These are phyloP conservation scores for Phycomyces blakesleeanus DNA, from an alignment of 192 early-diverging fungal species.

Conservation along the genomic window DNA sequence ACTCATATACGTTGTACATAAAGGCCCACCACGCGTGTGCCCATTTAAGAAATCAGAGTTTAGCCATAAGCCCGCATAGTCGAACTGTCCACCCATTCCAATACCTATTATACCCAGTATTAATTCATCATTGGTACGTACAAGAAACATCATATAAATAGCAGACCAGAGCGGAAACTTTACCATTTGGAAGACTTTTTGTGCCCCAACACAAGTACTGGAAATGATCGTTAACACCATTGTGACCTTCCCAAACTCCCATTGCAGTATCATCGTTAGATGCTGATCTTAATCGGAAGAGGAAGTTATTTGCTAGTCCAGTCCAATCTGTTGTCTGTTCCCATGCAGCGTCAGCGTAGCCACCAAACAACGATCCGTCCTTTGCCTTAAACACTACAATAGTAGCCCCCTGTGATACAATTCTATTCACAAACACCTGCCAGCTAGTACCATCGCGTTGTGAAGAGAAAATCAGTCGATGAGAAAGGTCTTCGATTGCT, in stretches of 20 bases:
- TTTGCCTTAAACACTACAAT: constrained; percentile 47
- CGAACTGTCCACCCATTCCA: constrained; percentile 73
- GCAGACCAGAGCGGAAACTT: constrained; percentile 3
- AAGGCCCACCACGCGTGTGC: constrained; percentile 52
- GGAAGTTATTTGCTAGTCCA: constrained; percentile 55
- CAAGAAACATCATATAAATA: neutral
- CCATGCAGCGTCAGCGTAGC: constrained; percentile 58
- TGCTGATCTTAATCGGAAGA: constrained; percentile 43
- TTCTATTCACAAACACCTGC: constrained; percentile 42
- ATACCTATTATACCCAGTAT: constrained; percentile 36
- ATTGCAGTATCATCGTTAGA: constrained; percentile 9
- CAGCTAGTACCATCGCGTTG: constrained; percentile 44
- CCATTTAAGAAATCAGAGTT: constrained; percentile 57
- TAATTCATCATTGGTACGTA: neutral
- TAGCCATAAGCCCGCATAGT: constrained; percentile 71
- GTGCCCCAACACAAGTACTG: constrained; percentile 73
- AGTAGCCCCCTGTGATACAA: constrained; percentile 43
- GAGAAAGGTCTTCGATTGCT: constrained; percentile 4
- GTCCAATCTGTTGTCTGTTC: constrained; percentile 58
- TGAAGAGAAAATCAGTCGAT: constrained; percentile 45
- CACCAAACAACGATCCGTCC: constrained; percentile 62
- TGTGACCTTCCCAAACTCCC: constrained; percentile 30
- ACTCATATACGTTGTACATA: constrained; percentile 63
- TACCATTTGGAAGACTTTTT: constrained; percentile 71
- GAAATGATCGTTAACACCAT: constrained; percentile 60